A percentile compares a stretch with the other conserved stretches of the same genome.
Evolutionary conservation across 2,329 filamentous ascomycete genomes (phyloP).

Genomic region (Microsporum audouinii): DNA sequence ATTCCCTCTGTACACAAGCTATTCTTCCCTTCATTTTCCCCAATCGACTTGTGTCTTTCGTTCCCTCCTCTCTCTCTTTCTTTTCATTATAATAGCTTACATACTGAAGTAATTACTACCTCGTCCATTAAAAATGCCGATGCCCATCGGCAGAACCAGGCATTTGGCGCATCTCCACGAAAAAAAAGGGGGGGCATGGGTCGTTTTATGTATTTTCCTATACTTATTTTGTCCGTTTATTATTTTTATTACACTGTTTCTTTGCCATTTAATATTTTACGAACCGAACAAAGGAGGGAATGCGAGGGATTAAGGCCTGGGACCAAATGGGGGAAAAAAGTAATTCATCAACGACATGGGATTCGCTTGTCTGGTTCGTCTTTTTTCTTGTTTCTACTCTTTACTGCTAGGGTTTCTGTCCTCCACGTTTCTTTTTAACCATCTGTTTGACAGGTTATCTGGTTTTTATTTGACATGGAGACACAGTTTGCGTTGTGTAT

Average conservation of each 20-base stretch:
- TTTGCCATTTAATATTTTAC: background rate
- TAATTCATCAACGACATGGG: background rate
- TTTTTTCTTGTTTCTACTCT: background rate
- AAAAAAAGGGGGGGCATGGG: background rate
- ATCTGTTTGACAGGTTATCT: background rate
- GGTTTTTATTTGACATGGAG: background rate
- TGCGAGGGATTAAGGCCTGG: background rate
- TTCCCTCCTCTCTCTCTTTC: background rate
- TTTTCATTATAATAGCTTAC: background rate
- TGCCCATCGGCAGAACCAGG: background rate
- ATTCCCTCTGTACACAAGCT: background rate
- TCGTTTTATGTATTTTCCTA: background rate
- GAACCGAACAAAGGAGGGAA: background rate
- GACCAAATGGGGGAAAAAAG: background rate
- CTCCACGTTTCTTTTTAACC: background rate
- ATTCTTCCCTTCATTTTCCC: background rate
- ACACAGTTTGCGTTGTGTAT: background rate
- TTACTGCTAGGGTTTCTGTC: background rate
- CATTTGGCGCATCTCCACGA: background rate
- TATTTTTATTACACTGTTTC: background rate
- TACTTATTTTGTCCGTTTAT: background rate
- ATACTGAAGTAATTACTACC: constrained; percentile 1
- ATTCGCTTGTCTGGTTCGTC: background rate
- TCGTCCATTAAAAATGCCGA: background rate
- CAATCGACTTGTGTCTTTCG: background rate